Evolutionary conservation across 2,329 filamentous ascomycete species (phyloP).

Genomic region (Atkinsonella texensis): DNA sequence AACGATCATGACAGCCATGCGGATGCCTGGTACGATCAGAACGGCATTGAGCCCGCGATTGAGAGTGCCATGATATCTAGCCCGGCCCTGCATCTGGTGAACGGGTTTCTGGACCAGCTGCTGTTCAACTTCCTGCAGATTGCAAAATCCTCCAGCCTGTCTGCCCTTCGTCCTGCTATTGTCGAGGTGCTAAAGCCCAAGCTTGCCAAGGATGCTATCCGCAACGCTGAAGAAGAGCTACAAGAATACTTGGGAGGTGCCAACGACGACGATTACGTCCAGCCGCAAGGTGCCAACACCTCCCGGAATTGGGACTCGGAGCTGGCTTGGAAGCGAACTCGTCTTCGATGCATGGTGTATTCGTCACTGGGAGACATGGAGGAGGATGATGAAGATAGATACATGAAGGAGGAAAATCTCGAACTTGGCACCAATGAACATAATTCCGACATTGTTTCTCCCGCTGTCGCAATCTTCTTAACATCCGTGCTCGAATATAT

Average conservation of each 20-base stretch:
- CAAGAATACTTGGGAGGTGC: conserved; percentile 73
- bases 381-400: conserved; percentile 89
- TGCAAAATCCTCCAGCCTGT: conserved; percentile 66
- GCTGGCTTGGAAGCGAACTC: conserved; percentile 83
- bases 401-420: conserved; percentile 69
- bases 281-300: conserved; percentile 36
- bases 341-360: conserved; percentile 95
- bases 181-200: conserved; percentile 80
- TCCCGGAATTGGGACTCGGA: conserved; percentile 74
- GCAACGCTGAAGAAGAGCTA: conserved; percentile 74
- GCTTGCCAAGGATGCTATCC: conserved; percentile 73
- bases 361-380: conserved; percentile 94
- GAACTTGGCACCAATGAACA: conserved; percentile 44
- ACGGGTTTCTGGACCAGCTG: conserved; percentile 86
- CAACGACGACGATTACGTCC: conserved; percentile 59
- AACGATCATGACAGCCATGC: conserved; percentile 71
- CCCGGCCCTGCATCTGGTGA: conserved; percentile 65
- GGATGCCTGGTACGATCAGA: conserved; percentile 56
- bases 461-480: conserved; percentile 87
- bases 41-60: conserved; percentile 50
- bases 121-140: conserved; percentile 80
- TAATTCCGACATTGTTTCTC: conserved; percentile 62
- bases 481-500: conserved; percentile 92
- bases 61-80: conserved; percentile 63
- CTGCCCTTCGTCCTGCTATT: conserved; percentile 68